A percentile compares a stretch with the other conserved stretches of the same genome.
Conservation (phyloP, 345 rosid species). For the Noccaea bulbosa region DNA sequence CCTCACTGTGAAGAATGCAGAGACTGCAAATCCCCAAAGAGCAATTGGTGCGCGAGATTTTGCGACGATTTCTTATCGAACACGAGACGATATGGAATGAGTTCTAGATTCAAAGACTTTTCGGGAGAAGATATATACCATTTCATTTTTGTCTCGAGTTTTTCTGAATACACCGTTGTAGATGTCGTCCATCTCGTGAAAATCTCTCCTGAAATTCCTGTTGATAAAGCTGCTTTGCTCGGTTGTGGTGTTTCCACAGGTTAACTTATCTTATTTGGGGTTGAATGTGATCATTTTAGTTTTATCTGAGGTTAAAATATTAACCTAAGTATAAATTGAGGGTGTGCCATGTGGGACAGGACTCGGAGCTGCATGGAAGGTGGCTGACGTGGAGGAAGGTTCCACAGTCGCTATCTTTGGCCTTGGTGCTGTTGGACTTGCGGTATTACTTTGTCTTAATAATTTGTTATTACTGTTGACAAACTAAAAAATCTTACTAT, state of each 20-base stretch:
- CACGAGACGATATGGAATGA: constrained; percentile 61
- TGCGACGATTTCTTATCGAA: background rate
- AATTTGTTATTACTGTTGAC: background rate
- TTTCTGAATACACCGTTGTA: constrained; percentile 69
- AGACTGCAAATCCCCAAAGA: constrained; percentile 59
- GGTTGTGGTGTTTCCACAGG: constrained; percentile 73
- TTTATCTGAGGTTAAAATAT: background rate
- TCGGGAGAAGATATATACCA: constrained; percentile 62
- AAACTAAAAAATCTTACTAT: background rate
- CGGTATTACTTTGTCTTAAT: constrained; percentile 42
- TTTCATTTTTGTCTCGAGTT: constrained; percentile 64
- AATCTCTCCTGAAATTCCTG: constrained; percentile 46
- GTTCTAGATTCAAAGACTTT: constrained; percentile 54
- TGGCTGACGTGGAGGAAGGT: constrained; percentile 59
- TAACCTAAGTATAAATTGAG: background rate
- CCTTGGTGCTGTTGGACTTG: constrained; percentile 72
- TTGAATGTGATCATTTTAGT: background rate
- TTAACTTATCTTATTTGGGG: constrained; percentile 5
- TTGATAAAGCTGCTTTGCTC: constrained; percentile 62
- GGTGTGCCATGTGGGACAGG: constrained; percentile 46
- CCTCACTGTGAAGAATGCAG: constrained; percentile 59
- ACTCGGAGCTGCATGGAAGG: constrained; percentile 72
- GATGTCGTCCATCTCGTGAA: constrained; percentile 63
- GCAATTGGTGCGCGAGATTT: constrained; percentile 56
- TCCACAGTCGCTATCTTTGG: constrained; percentile 79